Base-by-base conservation (phyloP, 768 basidiomycete genomes). In the Lactarius psammicola region DNA sequence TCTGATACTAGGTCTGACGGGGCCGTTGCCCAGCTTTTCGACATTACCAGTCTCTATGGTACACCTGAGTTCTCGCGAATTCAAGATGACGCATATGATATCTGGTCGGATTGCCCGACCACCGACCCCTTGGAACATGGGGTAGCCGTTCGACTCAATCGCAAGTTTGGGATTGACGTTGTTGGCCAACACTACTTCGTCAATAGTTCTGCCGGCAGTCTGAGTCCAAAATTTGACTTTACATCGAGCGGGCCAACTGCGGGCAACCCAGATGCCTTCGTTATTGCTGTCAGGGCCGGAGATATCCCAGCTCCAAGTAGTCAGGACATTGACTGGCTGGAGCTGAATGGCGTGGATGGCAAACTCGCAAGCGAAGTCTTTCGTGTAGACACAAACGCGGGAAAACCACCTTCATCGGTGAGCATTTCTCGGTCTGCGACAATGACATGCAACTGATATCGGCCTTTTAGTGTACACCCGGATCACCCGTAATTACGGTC, bases 151-250 rank as follows among this genome's bases (percentile, higher is more conserved):
- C 3, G 2, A 6, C 7, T 68, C 58, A 10, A 31, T 13, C 0
- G 20, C 7, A 1, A 18, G 8, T 49, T 23, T 4, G 17, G 49
- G 30, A 17, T 64, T 31, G 26, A 55, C n/a, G 31, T 61, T 30
- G 8, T 55, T n/a, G 67, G 69, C 56, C 28, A 68, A 31, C 67
- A 70, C 56, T 63, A 68, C 59, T 70, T 68, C 42, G 30, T 66
- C 40, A 23, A 8, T 18, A 55, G 33, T 5, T 1, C 51, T 2
- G 28, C 26, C n/a, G 58, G 64, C 33, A 17, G 8, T 10, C 42
- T 58, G 30, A 23, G 11, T 58, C 36, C 63, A 1, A 38, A 60
- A 13, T 70, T 63, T 18, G 67, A 70, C 57, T 65, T 68, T 42
- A 68, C 63, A 1, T 46, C 60, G n/a, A 36, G 42, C 30, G 56